These are phyloP conservation scores for Jasminum sambac DNA, from an alignment of 257 asterid genomes.

Conservation along the genomic window DNA sequence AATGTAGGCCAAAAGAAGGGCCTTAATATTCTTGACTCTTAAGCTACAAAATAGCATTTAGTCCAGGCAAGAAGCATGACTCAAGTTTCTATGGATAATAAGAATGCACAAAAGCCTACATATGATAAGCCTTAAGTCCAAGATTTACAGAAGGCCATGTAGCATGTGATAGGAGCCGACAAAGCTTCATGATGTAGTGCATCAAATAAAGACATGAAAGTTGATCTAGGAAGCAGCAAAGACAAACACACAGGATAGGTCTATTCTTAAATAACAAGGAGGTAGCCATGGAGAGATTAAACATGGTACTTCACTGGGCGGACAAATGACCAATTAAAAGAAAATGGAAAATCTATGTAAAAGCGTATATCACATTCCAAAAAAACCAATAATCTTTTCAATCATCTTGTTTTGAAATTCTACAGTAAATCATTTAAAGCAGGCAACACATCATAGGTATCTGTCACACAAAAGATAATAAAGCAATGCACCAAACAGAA, in stretches of 20 bases:
- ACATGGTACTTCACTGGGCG: neutral
- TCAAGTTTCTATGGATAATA: neutral
- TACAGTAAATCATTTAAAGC: neutral
- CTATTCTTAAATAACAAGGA: neutral
- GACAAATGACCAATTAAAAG: neutral
- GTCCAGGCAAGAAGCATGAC: neutral
- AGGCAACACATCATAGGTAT: neutral
- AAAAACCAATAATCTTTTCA: neutral
- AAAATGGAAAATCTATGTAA: neutral
- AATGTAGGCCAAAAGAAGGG: neutral
- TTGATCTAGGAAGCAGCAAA: neutral
- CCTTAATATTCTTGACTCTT: neutral
- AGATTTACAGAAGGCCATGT: neutral
- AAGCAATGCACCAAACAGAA: constrained; percentile 5
- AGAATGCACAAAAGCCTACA: neutral
- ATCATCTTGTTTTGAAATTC: neutral
- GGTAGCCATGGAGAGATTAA: neutral
- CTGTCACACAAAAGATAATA: neutral
- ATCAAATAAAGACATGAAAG: neutral
- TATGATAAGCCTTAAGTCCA: neutral
- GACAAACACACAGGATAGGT: neutral
- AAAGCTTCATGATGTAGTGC: neutral
- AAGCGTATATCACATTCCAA: neutral
- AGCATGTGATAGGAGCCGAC: neutral
- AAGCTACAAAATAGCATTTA: neutral